Percentiles rank a stretch among this genome's conserved stretches.
These are phyloP conservation scores for Cladophialophora carrionii DNA, from an alignment of 2,329 filamentous ascomycete genomes.

Conservation along the genomic window DNA sequence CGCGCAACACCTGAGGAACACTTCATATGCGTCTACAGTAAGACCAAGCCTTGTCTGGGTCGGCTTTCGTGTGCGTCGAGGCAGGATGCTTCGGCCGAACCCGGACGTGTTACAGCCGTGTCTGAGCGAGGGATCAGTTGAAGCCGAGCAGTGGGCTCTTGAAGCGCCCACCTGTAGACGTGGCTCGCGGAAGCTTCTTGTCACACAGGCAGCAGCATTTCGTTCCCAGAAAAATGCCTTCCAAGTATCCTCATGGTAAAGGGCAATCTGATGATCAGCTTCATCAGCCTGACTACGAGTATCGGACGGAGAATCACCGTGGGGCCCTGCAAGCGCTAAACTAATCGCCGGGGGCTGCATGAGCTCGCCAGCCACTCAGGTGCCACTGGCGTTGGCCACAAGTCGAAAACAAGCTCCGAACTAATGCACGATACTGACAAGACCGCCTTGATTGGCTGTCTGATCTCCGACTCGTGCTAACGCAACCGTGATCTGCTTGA, in stretches of 20 bases:
- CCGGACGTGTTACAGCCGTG: background rate
- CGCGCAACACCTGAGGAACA: background rate
- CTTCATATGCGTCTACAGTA: background rate
- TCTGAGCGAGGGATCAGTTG: too few species aligned
- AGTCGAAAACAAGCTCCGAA: slow-evolving; percentile 12
- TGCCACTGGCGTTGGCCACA: background rate
- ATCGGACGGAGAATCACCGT: background rate
- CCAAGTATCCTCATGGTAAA: background rate
- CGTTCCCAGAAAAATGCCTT: background rate
- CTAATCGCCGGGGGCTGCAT: background rate
- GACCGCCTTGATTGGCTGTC: slow-evolving; percentile 1
- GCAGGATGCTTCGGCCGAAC: background rate
- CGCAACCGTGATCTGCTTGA: background rate
- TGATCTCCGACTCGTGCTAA: too few species aligned
- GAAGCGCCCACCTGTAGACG: background rate
- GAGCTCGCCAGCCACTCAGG: background rate
- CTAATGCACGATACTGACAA: slow-evolving; percentile 26
- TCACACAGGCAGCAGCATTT: slow-evolving; percentile 6
- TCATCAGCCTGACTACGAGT: background rate
- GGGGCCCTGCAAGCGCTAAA: background rate
- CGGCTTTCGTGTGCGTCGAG: background rate
- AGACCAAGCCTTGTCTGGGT: background rate
- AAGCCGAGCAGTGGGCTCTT: background rate
- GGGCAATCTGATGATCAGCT: background rate
- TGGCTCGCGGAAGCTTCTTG: background rate